phyloP scores from a whole-genome alignment of 1,139 yeast genomes.

The Hansenula lynferdii region DNA sequence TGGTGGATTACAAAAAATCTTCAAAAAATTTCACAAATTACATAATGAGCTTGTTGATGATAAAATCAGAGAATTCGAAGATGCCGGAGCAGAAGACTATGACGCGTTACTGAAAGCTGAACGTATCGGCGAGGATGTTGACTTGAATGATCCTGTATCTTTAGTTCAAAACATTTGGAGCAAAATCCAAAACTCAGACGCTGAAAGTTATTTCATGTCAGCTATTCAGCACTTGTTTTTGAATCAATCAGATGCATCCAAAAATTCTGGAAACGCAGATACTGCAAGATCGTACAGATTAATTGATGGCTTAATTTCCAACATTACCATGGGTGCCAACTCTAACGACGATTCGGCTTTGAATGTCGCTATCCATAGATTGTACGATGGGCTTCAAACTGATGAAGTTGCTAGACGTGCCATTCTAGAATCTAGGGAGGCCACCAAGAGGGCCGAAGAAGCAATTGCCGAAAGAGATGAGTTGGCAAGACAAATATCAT shows the following conservation, averaged over 20 bases:
- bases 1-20: conserved; percentile 66
- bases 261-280: conserved; percentile 42
- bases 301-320: conserved; percentile 79
- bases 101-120: conserved; percentile 59
- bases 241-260: conserved; percentile 54
- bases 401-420: conserved; percentile 90
- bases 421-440: conserved; percentile 62
- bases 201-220: conserved; percentile 67
- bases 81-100: conserved; percentile 65
- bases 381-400: conserved; percentile 75
- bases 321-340: conserved; percentile 62
- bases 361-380: conserved; percentile 77
- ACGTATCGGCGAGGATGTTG: conserved; percentile 53
- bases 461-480: conserved; percentile 84
- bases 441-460: conserved; percentile 67
- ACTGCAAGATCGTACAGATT: conserved; percentile 66
- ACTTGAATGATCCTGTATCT: conserved; percentile 74
- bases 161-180: conserved; percentile 66
- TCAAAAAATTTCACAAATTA: conserved; percentile 56
- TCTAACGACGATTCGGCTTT: conserved; percentile 71
- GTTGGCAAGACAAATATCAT: conserved; percentile 63
- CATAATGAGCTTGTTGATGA: conserved; percentile 60
- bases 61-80: conserved; percentile 62
- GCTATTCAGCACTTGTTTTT: conserved; percentile 82
- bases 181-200: conserved; percentile 65